phyloP scores from a whole-genome alignment of 345 rosid species.

The Brassica cretica region DNA sequence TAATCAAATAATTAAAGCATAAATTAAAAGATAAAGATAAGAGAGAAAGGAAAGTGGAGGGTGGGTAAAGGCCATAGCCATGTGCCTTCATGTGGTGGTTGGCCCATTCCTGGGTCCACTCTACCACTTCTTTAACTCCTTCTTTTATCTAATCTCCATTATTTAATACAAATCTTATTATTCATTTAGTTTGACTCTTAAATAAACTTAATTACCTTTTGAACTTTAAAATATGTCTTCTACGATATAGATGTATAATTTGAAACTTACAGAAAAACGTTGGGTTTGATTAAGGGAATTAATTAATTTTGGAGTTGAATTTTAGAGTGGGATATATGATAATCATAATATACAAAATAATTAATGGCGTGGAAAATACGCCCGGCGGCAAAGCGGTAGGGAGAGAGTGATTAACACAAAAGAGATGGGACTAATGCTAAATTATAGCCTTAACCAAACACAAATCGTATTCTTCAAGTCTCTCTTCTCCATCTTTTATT shows the following conservation, averaged over 20 bases:
- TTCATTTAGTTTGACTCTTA: slow-evolving; percentile 18
- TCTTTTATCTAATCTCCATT: slow-evolving; percentile 2
- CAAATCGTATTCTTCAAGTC: slow-evolving; percentile 37
- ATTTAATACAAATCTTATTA: not conserved
- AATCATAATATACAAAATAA: not conserved
- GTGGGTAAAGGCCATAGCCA: slow-evolving; percentile 42
- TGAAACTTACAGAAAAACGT: not conserved
- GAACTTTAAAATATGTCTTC: not conserved
- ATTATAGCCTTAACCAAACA: slow-evolving; percentile 44
- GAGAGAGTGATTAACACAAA: slow-evolving; percentile 45
- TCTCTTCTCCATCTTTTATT: slow-evolving; percentile 5
- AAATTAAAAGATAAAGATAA: slow-evolving; percentile 38
- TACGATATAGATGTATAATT: not conserved
- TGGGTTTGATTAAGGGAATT: not conserved
- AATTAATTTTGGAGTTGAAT: not conserved
- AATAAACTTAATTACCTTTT: not conserved
- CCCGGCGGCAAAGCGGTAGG: slow-evolving; percentile 30
- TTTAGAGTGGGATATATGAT: not conserved
- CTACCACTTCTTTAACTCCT: slow-evolving; percentile 28
- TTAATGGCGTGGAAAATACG: slow-evolving; percentile 42
- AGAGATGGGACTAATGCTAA: slow-evolving; percentile 45
- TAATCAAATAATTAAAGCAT: slow-evolving; percentile 24
- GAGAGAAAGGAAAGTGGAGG: slow-evolving; percentile 31
- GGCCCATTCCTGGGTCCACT: slow-evolving; percentile 40
- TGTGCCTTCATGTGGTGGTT: slow-evolving; percentile 51